Conservation (phyloP, 805 yeast genomes). For the Blastobotrys terrestris region DNA sequence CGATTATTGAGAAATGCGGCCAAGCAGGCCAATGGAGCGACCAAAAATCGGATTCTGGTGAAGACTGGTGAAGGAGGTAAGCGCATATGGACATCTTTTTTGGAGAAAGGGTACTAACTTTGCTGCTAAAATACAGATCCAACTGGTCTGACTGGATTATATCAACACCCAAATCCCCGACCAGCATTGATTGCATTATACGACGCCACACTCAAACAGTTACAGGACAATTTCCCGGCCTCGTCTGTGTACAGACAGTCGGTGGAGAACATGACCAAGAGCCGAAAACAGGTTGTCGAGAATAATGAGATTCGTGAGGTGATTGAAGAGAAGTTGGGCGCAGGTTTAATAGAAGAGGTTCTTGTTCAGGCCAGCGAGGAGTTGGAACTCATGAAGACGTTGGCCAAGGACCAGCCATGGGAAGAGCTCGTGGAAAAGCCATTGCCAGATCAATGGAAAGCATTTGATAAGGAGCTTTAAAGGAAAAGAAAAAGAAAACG, state of each 20-base stretch:
- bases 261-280: conserved; percentile 61
- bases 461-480: conserved; percentile 45
- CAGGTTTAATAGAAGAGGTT: conserved; percentile 79
- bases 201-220: conserved; percentile 55
- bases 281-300: conserved; percentile 64
- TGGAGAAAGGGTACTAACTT: too few species aligned
- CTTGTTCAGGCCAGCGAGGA: conserved; percentile 80
- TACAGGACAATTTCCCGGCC: conserved; percentile 58
- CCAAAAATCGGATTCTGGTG: conserved; percentile 2
- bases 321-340: conserved; percentile 70
- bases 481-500: neutral
- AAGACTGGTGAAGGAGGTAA: neutral
- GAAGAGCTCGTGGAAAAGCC: conserved; percentile 77
- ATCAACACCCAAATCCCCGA: conserved; percentile 77
- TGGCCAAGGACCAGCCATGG: conserved; percentile 71
- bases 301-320: conserved; percentile 51
- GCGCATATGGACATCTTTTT: neutral
- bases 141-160: conserved; percentile 74
- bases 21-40: neutral
- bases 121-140: conserved; percentile 40
- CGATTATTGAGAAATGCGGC: conserved; percentile 1
- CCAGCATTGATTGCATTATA: conserved; percentile 70
- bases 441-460: conserved; percentile 76
- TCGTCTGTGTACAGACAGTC: conserved; percentile 72
- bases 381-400: conserved; percentile 55